Conservation (phyloP, 768 basidiomycete species). For the Hydnomerulius pinastri region DNA sequence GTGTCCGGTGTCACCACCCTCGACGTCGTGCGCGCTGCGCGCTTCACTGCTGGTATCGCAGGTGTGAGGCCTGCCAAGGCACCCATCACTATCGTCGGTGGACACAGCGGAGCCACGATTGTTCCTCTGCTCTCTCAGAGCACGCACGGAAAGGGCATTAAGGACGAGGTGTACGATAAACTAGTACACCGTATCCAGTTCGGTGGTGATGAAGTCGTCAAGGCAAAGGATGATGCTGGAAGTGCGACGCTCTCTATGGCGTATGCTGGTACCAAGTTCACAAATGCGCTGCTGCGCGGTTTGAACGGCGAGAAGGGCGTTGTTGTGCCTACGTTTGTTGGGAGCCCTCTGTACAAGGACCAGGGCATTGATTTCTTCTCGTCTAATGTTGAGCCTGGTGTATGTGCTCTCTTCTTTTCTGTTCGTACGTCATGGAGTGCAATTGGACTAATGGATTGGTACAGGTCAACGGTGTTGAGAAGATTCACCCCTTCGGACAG, state of each 20-base stretch:
- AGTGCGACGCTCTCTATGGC: conserved; percentile 79
- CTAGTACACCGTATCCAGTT: conserved; percentile 95
- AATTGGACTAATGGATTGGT: conserved; percentile 14
- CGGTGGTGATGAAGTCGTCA: conserved; percentile 98
- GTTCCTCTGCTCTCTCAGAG: conserved; percentile 93
- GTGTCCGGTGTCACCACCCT: conserved; percentile 98
- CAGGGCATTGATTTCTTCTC: conserved; percentile 96
- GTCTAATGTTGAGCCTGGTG: conserved; percentile 90
- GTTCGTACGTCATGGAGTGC: too few species aligned
- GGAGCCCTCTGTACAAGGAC: conserved; percentile 81
- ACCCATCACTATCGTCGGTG: conserved; percentile 85
- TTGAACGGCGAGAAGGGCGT: conserved; percentile 68
- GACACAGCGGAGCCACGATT: conserved; percentile 97
- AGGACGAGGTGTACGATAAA: conserved; percentile 71
- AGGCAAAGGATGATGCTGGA: conserved; percentile 91
- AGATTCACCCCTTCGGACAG: conserved; percentile 83
- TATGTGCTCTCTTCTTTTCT: conserved; percentile 39
- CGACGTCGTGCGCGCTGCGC: conserved; percentile 94
- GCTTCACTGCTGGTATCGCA: conserved; percentile 78
- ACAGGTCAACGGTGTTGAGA: conserved; percentile 84
- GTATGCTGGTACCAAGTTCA: conserved; percentile 74
- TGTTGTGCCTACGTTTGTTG: conserved; percentile 83
- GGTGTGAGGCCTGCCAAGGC: conserved; percentile 67
- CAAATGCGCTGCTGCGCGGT: conserved; percentile 59
- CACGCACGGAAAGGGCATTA: conserved; percentile 64